Evolutionary conservation across 495 filamentous ascomycete species (phyloP).

Genomic region (Arthonia radiata): DNA sequence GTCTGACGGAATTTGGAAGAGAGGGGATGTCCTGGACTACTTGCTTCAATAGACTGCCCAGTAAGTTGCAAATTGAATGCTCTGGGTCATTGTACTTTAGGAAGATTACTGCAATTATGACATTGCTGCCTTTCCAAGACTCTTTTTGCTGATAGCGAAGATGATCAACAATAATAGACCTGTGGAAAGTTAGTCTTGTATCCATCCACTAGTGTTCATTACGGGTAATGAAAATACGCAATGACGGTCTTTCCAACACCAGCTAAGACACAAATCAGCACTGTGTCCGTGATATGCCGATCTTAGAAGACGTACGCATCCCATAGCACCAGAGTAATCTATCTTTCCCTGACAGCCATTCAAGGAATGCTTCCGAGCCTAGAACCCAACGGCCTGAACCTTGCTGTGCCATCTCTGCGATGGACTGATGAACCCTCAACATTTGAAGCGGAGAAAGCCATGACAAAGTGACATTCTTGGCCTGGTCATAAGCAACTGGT

Average conservation of each 20-base stretch:
- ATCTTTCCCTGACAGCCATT: slow-evolving; percentile 1
- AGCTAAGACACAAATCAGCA: too few relatives aligned
- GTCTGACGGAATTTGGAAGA: neutral
- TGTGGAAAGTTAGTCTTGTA: too few relatives aligned
- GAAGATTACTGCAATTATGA: slow-evolving; percentile 2
- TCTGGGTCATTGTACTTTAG: slow-evolving; percentile 5
- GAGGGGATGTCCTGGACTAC: slow-evolving; percentile 1
- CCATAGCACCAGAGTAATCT: slow-evolving; percentile 4
- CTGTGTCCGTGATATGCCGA: too few relatives aligned
- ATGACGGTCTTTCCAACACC: slow-evolving; percentile 6
- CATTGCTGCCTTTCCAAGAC: neutral
- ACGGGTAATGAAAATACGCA: too few relatives aligned
- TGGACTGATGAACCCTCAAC: slow-evolving; percentile 1
- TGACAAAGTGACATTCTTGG: slow-evolving; percentile 1
- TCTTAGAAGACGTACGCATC: too few relatives aligned
- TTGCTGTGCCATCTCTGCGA: neutral
- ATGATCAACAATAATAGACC: slow-evolving; percentile 4
- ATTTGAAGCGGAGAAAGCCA: slow-evolving; percentile 5
- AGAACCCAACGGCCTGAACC: slow-evolving; percentile 5
- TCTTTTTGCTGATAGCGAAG: slow-evolving; percentile 1
- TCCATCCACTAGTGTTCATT: too few relatives aligned
- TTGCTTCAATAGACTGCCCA: slow-evolving; percentile 3
- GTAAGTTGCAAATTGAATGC: slow-evolving; percentile 2
- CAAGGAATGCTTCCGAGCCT: slow-evolving; percentile 1
- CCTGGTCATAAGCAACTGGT: slow-evolving; percentile 1